Evolutionary conservation across 371 early-diverging fungal genomes (phyloP).

Genomic region (Mucor ambiguus): DNA sequence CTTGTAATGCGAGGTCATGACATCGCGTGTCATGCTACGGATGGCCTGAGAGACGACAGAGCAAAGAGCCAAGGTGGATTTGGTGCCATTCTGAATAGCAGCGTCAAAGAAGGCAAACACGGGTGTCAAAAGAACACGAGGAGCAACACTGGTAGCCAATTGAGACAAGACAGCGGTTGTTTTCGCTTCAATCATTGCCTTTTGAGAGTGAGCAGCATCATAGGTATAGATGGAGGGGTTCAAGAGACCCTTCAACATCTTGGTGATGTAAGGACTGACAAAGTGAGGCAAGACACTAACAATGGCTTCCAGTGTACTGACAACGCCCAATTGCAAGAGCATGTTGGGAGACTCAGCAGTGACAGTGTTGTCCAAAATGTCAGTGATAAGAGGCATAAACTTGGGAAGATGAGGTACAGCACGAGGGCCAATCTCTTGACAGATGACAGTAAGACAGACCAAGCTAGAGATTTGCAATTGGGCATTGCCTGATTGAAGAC

Average conservation of each 20-base stretch:
- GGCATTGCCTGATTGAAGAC: constrained; percentile 54
- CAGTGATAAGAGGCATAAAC: constrained; percentile 74
- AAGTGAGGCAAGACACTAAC: constrained; percentile 81
- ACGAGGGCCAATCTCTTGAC: constrained; percentile 77
- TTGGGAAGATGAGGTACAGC: constrained; percentile 85
- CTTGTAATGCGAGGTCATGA: constrained; percentile 71
- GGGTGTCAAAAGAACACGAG: constrained; percentile 71
- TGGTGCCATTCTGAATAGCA: constrained; percentile 60
- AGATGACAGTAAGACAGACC: constrained; percentile 73
- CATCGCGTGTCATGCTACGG: constrained; percentile 63
- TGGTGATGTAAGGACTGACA: constrained; percentile 76
- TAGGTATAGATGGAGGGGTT: constrained; percentile 58
- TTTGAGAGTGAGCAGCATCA: constrained; percentile 43
- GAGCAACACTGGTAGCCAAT: constrained; percentile 64
- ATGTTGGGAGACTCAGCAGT: constrained; percentile 36
- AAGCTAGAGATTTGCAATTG: constrained; percentile 75
- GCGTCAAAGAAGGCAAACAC: constrained; percentile 65
- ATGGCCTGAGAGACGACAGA: constrained; percentile 69
- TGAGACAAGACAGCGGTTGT: constrained; percentile 52
- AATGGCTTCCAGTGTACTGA: constrained; percentile 74
- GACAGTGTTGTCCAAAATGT: constrained; percentile 37
- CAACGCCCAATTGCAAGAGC: constrained; percentile 61
- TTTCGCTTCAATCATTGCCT: constrained; percentile 51
- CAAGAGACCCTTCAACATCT: constrained; percentile 57
- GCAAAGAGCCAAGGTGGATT: constrained; percentile 56